Base-by-base conservation (phyloP, 345 rosid species). In the Zanthoxylum bungeanum region DNA sequence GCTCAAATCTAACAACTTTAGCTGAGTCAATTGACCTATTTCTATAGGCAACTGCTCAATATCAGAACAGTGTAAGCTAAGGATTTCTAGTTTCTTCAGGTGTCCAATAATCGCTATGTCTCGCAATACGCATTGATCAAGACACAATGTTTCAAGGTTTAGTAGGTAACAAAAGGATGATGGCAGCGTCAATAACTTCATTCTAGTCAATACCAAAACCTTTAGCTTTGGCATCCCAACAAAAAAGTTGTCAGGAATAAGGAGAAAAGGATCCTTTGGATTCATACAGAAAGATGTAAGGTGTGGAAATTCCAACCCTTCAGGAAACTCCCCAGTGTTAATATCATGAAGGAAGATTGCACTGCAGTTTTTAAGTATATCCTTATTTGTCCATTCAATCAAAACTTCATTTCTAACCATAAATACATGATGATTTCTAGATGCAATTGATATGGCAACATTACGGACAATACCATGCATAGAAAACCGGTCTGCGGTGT, bases 1-100 rank as follows among this genome's bases (percentile, higher is more conserved):
- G 24, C 55, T 73, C 71, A 82, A 56, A 68, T 68, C 72, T 24
- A 79, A 60, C 36, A 59, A 9, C 25, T 30, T 79, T 9, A 79
- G 64, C n/a, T 33, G 11, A 3, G 65, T 66, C 31, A 76, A 51
- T 19, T 58, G 34, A 24, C 58, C 71, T 4, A 79, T 51, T 25
- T 59, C 75, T 37, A 11, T 24, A 0, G 83, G 81, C 55, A 79
- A 28, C 16, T 39, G 31, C 4, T 6, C 22, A 51, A 82, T 62
- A 1, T 53, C 4, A 10, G 77, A 79, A 6, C 31, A 21, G 0
- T 0, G 0, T 4, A 82, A 39, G 31, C 68, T 79, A 22, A 83
- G 81, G 14, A 80, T 40, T 44, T 77, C 74, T 9, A 77, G 33
- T 4, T 55, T 66, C 52, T 31, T 65, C 14, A 79, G 46, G 8